Conservation (phyloP, 371 early-diverging fungal species). For the Haplosporangium sp. region DNA sequence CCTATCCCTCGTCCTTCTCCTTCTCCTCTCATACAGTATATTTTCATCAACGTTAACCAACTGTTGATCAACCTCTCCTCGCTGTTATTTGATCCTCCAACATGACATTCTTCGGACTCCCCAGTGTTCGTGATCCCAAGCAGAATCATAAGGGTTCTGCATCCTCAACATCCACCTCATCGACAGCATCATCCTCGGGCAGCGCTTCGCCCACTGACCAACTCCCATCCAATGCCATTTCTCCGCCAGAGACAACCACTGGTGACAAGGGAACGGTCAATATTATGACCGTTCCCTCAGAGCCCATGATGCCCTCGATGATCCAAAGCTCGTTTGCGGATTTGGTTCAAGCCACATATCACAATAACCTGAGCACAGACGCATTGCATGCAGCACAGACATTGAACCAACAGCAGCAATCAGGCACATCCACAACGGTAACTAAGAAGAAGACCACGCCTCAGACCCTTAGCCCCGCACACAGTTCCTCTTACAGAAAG, state of each 20-base stretch:
- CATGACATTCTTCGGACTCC: conserved; percentile 55
- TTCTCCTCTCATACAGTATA: background rate
- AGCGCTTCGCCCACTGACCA: background rate
- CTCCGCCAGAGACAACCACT: no score
- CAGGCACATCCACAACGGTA: conserved; percentile 6
- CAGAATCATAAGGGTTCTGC: conserved; percentile 26
- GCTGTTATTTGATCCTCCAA: background rate
- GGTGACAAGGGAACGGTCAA: background rate
- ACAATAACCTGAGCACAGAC: background rate
- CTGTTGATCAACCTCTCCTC: background rate
- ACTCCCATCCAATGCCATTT: no score
- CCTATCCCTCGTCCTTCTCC: background rate
- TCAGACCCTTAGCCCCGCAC: conserved; percentile 35
- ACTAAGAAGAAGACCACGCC: conserved; percentile 30
- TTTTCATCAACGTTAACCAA: background rate
- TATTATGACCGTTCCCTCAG: background rate
- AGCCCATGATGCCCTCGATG: conserved; percentile 10
- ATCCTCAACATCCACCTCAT: conserved; percentile 21
- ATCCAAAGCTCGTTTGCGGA: conserved; percentile 31
- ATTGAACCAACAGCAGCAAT: background rate
- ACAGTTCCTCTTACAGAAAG: conserved; percentile 47
- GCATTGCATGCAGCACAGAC: background rate
- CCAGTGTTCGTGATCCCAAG: conserved; percentile 47
- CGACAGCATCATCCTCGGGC: conserved; percentile 8
- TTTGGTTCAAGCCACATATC: conserved; percentile 17